Percentiles rank a stretch among this genome's conserved stretches.
phyloP scores from a whole-genome alignment of 2,329 filamentous ascomycete genomes.

The Mycogone perniciosa region DNA sequence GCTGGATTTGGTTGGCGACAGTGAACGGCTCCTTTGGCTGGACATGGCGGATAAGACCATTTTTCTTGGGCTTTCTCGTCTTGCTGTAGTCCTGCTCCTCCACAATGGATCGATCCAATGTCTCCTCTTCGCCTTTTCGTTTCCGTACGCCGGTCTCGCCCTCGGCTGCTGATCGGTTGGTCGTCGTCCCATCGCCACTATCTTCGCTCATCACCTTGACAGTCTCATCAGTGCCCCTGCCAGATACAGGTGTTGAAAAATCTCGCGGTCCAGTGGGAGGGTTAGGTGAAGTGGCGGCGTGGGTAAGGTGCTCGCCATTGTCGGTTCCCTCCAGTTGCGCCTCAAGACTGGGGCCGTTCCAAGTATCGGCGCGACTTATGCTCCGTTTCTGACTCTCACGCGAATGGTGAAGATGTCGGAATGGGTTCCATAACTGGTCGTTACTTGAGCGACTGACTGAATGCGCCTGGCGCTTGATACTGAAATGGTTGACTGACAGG shows the following conservation, averaged over 20 bases:
- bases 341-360: constrained; percentile 29
- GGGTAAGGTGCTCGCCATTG: constrained; percentile 28
- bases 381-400: constrained; percentile 11
- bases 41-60: constrained; percentile 39
- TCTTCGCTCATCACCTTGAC: constrained; percentile 16
- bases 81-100: constrained; percentile 23
- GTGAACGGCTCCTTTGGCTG: constrained; percentile 52
- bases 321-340: constrained; percentile 20
- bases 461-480: constrained; percentile 40
- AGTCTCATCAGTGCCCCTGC: constrained; percentile 17
- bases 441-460: constrained; percentile 33
- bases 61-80: constrained; percentile 34
- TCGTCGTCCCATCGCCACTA: constrained; percentile 15
- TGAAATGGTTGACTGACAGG: constrained; percentile 38
- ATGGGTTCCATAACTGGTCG: constrained; percentile 38
- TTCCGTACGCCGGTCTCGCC: constrained; percentile 25
- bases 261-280: constrained; percentile 18
- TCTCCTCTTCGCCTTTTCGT: constrained; percentile 24
- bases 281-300: constrained; percentile 29
- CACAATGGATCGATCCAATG: constrained; percentile 16
- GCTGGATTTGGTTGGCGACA: constrained; percentile 58
- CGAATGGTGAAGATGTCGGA: constrained; percentile 31
- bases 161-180: constrained; percentile 17
- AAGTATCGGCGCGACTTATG: constrained; percentile 26
- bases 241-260: constrained; percentile 19